Percentiles rank a stretch among this genome's conserved stretches.
These are phyloP conservation scores for Yamadazyma dendronema DNA, from an alignment of 1,139 yeast species.

Conservation along the genomic window DNA sequence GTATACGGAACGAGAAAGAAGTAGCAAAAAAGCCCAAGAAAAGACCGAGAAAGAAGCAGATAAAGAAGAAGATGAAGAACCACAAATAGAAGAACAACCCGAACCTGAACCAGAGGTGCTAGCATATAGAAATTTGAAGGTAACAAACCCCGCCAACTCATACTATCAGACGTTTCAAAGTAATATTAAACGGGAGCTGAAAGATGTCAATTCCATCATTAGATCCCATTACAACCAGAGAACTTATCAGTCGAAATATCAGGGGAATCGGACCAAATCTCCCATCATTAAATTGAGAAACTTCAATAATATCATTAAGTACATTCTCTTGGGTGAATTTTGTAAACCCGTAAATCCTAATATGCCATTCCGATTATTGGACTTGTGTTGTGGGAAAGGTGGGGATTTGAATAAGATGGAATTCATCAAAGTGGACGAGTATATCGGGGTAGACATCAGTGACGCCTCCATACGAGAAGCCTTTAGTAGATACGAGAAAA, in stretches of 20 bases:
- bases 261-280: constrained; percentile 64
- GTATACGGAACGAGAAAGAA: constrained; percentile 9
- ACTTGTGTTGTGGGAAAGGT: constrained; percentile 96
- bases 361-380: constrained; percentile 54
- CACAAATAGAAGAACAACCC: constrained; percentile 7
- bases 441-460: constrained; percentile 89
- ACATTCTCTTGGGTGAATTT: constrained; percentile 74
- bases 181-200: constrained; percentile 32
- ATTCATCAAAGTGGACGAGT: constrained; percentile 67
- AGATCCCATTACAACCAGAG: constrained; percentile 84
- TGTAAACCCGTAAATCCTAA: constrained; percentile 40
- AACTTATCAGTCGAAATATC: constrained; percentile 64
- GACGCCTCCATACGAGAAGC: constrained; percentile 89
- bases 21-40: constrained; percentile 1
- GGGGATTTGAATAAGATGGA: constrained; percentile 94
- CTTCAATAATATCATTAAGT: constrained; percentile 90
- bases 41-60: constrained; percentile 2
- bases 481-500: constrained; percentile 59
- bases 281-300: constrained; percentile 84
- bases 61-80: constrained; percentile 1
- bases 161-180: constrained; percentile 44
- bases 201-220: constrained; percentile 59
- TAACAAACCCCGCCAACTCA: constrained; percentile 29
- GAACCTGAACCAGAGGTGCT: constrained; percentile 18
- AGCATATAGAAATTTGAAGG: constrained; percentile 33